Base-by-base conservation (phyloP, 139 green algal genomes). In the Chlamydomonas asymmetrica region DNA sequence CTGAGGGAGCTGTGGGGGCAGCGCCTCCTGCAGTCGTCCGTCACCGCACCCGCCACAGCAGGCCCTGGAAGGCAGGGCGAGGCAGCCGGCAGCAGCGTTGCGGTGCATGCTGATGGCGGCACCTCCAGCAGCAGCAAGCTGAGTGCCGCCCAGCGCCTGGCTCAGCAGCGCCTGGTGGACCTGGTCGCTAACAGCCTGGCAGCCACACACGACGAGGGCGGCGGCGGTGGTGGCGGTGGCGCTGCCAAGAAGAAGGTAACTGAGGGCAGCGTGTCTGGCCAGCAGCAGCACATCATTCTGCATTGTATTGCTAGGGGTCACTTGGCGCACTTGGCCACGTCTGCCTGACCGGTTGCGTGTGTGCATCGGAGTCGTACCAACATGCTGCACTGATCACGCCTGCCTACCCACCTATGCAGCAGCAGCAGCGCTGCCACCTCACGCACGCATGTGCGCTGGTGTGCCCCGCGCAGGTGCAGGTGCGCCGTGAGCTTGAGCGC, bases 1-100 rank as follows among this genome's bases (percentile, higher is more conserved):
- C 56, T 89, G 43, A 64, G 84, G 5, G 84, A 89, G 78, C 67
- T 89, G 37, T 87, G 78, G 82, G 78, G 78, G 29, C 27, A 64
- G 5, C 61, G 78, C 29, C 62, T 88, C 45, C 66, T 85, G 40
- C 75, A 77, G 60, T 38, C 59, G 10, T 13, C 41, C 13, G 18
- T 16, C 45, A 10, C 41, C 25, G 18, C 66, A n/a, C 25, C 50
- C 34, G 25, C 66, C 38, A 5, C 29, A 64, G 39, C 39, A 25
- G 31, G 31, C 5, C 1, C 57, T 9, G 52, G 9, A 5, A n/a
- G 52, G 13, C 10, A 2, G 2, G 52, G 52, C 32, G 59, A 18
- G 43, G 71, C 56, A 9, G 63, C 41, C 32, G 37, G 34, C 41
- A n/a, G 49, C 60, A 32, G 16, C 60, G 61, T 5, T 16, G 41